phyloP scores from a whole-genome alignment of 208 protist genomes.

The Blechomonas ayalai region DNA sequence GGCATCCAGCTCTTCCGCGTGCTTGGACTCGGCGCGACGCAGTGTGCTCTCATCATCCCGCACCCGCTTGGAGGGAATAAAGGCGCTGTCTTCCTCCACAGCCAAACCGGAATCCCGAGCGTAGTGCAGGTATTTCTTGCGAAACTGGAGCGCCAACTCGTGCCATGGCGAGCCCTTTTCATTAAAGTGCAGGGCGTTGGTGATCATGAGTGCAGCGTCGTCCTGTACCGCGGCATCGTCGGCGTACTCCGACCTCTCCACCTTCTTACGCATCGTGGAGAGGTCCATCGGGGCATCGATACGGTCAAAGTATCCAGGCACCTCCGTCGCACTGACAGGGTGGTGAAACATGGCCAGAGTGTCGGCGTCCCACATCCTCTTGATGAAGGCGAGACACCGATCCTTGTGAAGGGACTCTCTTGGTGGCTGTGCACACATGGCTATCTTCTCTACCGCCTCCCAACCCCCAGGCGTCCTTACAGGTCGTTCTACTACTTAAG shows the following conservation, averaged over 20 bases:
- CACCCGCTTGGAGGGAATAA: conserved; percentile 60
- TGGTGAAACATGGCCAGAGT: conserved; percentile 83
- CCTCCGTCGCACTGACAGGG: conserved; percentile 66
- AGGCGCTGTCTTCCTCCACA: conserved; percentile 65
- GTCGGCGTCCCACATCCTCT: conserved; percentile 68
- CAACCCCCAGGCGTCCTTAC: no score
- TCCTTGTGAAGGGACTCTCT: conserved; percentile 35
- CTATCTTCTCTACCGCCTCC: no score
- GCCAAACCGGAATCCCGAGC: conserved; percentile 39
- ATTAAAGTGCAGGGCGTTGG: conserved; percentile 86
- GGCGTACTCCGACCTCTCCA: conserved; percentile 54
- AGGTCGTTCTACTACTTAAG: no score
- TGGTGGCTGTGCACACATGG: no score
- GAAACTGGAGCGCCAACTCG: conserved; percentile 47
- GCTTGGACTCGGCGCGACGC: conserved; percentile 50
- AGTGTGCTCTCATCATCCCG: conserved; percentile 83
- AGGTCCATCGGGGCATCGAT: conserved; percentile 72
- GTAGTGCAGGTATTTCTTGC: conserved; percentile 31
- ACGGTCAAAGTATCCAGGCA: conserved; percentile 70
- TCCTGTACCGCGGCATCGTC: conserved; percentile 63
- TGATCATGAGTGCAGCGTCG: conserved; percentile 79
- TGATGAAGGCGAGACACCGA: conserved; percentile 53
- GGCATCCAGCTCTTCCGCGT: conserved; percentile 51
- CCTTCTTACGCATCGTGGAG: conserved; percentile 57
- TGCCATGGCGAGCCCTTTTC: conserved; percentile 55